Conservation (phyloP, 1,284 basidiomycete genomes). For the Papiliotrema laurentii region DNA sequence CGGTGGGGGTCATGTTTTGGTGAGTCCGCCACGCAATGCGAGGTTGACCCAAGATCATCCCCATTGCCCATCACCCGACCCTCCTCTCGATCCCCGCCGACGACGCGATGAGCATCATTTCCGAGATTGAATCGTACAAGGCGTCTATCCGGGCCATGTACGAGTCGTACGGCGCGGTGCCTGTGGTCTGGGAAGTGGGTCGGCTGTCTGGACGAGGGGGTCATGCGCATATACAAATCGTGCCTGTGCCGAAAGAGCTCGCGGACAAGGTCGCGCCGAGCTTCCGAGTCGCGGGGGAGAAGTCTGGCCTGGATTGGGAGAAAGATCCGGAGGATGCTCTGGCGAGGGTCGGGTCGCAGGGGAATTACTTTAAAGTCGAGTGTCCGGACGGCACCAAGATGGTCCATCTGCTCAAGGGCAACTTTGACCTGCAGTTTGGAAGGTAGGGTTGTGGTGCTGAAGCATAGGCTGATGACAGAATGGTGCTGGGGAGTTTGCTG, state of each 20-base stretch:
- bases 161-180: slow-evolving; percentile 61
- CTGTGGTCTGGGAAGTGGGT: slow-evolving; percentile 84
- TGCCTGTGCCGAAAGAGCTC: slow-evolving; percentile 68
- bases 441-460: slow-evolving; percentile 57
- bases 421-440: slow-evolving; percentile 88
- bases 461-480: slow-evolving; percentile 51
- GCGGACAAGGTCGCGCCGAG: slow-evolving; percentile 61
- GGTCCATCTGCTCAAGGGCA: slow-evolving; percentile 75
- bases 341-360: slow-evolving; percentile 50
- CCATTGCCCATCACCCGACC: slow-evolving; percentile 67
- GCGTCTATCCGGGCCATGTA: slow-evolving; percentile 66
- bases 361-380: slow-evolving; percentile 84
- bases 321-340: slow-evolving; percentile 62
- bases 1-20: slow-evolving; percentile 85
- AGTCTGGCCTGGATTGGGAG: slow-evolving; percentile 61
- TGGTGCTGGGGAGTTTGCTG: slow-evolving; percentile 69
- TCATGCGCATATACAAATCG: slow-evolving; percentile 84
- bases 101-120: slow-evolving; percentile 65
- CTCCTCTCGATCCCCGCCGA: slow-evolving; percentile 67
- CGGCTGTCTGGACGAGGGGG: slow-evolving; percentile 78
- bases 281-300: slow-evolving; percentile 64
- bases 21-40: slow-evolving; percentile 19
- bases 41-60: slow-evolving; percentile 57
- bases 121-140: slow-evolving; percentile 81
- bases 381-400: slow-evolving; percentile 78